phyloP scores from a whole-genome alignment of 2,329 filamentous ascomycete species.

The Helotiales sp. region DNA sequence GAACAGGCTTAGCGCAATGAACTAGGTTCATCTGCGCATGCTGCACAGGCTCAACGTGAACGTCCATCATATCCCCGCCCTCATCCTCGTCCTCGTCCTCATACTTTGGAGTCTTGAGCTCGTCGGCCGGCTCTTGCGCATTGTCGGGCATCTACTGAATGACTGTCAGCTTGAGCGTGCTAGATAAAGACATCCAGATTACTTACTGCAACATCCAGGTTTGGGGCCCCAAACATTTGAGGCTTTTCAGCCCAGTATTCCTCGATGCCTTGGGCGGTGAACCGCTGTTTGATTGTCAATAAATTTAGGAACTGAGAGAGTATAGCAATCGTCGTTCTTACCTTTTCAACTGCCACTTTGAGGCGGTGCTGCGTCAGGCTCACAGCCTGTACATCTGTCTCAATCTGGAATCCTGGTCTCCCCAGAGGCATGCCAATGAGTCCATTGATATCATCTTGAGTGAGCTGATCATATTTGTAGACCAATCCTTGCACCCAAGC shows the following conservation, averaged over 20 bases:
- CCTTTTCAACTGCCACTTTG: not conserved
- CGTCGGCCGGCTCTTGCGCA: not conserved
- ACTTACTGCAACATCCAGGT: constrained; percentile 2
- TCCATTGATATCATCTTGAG: not conserved
- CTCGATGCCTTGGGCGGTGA: not conserved
- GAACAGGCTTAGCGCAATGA: not conserved
- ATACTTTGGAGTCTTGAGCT: not conserved
- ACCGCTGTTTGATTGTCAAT: not conserved
- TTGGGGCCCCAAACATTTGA: not conserved
- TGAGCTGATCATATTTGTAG: not conserved
- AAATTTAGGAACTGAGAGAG: not conserved
- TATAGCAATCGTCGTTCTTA: not conserved
- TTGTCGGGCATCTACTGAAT: not conserved
- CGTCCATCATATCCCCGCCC: not conserved
- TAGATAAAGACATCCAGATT: too few relatives aligned
- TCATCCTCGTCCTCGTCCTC: not conserved
- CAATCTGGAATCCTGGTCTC: not conserved
- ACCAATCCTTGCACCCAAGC: not conserved
- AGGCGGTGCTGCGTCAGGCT: not conserved
- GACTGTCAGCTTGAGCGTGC: not conserved
- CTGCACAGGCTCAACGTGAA: not conserved
- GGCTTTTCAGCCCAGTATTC: constrained; percentile 2
- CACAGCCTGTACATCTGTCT: not conserved
- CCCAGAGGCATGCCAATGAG: too few relatives aligned
- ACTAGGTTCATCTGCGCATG: not conserved